Evolutionary conservation across 495 filamentous ascomycete species (phyloP), one percentile per base, ranked within the genome.

Genomic region (Lophiostoma macrostomum): DNA sequence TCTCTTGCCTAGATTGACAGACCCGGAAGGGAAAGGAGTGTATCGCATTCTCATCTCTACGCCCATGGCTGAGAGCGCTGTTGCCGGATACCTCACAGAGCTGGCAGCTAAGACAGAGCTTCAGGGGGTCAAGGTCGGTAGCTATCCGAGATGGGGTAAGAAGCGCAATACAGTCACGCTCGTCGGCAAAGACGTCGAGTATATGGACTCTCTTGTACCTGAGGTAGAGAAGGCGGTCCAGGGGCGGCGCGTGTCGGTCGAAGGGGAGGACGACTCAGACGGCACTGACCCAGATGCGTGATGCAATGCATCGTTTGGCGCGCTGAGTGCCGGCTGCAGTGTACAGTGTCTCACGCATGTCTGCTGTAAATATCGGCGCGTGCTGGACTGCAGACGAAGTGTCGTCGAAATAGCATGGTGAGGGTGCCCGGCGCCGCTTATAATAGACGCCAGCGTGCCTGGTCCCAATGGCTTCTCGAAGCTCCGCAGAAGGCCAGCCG

Each of bases 101-200:
- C 70, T 98, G 49, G 87, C 90, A 11, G 76, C 66, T 12, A 80
- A 76, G 67, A 87, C 87, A 6, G 80, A 81, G 66, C 69, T 78
- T 0, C 78, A 77, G 56, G 88, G 88, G 0, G 77, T 98, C 45
- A 96, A 96, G 72, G 88, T 98, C n/a, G 93, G 93, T 6, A 94
- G 88, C 65, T 98, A 98, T 71, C 93, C 93, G 19, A 74, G 88
- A 39, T 96, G 90, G 93, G 88, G 84, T 0, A 91, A 86, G 75
- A 81, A 81, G 61, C 76, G 78, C 23, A 98, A 98, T 66, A 91
- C 89, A 0, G 87, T 98, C 24, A 97, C 93, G 20, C 73, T 98
- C 22, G 91, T 96, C 14, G 93, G 93, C 11, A 76, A 68, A 10
- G 80, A 88, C 54, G 71, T 76, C 60, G 80, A 73, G 12, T 81